Base-by-base conservation (phyloP, 1,284 basidiomycete genomes). In the Pseudozyma sp. region DNA sequence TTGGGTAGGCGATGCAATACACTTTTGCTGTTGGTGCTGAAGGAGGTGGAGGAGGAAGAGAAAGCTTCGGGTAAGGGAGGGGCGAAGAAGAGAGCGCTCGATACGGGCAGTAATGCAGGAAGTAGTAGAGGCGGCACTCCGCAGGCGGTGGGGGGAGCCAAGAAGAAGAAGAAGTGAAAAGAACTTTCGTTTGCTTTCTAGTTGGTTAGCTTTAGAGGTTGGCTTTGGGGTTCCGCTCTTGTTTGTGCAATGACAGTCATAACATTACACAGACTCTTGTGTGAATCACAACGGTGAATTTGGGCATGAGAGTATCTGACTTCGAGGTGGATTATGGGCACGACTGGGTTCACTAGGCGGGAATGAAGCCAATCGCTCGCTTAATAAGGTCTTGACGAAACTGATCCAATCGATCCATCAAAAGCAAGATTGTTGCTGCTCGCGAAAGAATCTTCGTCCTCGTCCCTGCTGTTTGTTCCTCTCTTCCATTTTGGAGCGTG, bases 1-100 rank as follows among this genome's bases (percentile, higher is more conserved):
- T 87, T 99, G 68, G 91, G 92, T 77, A 88, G 96, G 77, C 87
- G 97, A 59, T 97, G 95, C 79, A 92, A 92, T 77, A 98, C 96
- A 8, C 85, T 99, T 43, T 83, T 98, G 43, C 89, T 91, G 14
- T 92, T 97, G 89, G 93, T 98, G 69, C 91, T 95, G 87, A 97
- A 97, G 88, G 80, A 82, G 56, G 95, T 85, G 39, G 74, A 96
- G 85, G 85, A 85, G 50, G 75, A 80, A 31, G 65, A 68, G 31
- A 53, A 45, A 19, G 36, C n/a, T n/a, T 25, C 16, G 19, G 38
- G 7, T 13, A 45, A 40, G 12, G 53, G 54, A 18, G 60, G 52
- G 25, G 25, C 25, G n/a, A 67, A 63, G 57, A 68, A 59, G 57
- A 58, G 61, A 40, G 52, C 39, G 16, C 47, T 73, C 16, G 61